Base-by-base conservation (phyloP, 371 early-diverging fungal species). In the Mortierella sp. region DNA sequence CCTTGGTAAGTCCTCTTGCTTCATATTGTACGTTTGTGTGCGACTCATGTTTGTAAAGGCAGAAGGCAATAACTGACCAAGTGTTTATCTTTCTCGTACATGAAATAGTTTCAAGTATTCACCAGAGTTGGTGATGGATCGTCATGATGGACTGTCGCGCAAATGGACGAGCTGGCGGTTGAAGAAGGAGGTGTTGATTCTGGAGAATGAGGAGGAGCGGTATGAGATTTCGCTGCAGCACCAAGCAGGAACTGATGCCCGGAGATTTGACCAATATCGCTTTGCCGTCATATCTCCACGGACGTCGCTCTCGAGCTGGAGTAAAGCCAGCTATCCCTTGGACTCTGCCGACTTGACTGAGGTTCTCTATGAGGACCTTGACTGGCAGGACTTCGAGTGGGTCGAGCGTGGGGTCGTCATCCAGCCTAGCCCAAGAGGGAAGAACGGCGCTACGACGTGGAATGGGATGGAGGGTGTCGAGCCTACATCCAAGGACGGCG, bases 51-150 rank as follows among this genome's bases (percentile, higher is more conserved):
- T 29, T 35, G 5, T 18, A 6, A 18, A 14, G 2, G 21, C 18
- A 29, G 18, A 18, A 16, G 21, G 18, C 51, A 6, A 18, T 51
- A 51, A 6, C 51, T 63, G 18, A 63, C 63, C 18, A 18, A 35
- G 29, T 10, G 32, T 29, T 54, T 68, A 27, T 44, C 43, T 32
- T n/a, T 12, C 46, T 29, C 18, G 32, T 44, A 14, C 65, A 14
- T 70, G 35, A 32, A 27, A 8, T 46, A 89, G 89, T 74, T 87
- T 88, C 80, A 90, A 91, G 74, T 90, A 90, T 75, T 70, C 82
- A 0, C 89, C 89, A 0, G 81, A 81, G 41, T 43, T 88, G n/a
- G 82, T 91, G 21, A 83, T 84, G 83, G 89, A 90, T 54, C 73
- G 83, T 7, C 80, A 87, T 65, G 87, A 83, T 70, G 87, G 83